Evolutionary conservation across 2,329 filamentous ascomycete species (phyloP), one percentile per base, ranked within the genome.

Genomic region (Tympanopsis confertula): DNA sequence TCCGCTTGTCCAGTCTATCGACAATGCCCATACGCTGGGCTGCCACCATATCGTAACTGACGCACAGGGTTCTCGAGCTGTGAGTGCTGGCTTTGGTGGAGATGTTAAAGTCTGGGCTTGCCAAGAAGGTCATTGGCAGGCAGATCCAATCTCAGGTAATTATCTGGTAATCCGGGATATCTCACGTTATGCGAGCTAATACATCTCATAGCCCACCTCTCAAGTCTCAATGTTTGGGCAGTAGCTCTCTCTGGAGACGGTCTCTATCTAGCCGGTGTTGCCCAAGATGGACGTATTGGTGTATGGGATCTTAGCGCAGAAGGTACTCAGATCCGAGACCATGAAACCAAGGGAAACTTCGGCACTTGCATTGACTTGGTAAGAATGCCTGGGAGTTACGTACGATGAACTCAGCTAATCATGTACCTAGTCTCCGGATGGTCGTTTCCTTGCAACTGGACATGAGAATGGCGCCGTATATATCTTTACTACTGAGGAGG

Each of bases 391-490:
- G 59, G 41, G 59, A 46, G 19, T 10, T 20, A 19, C 13, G 19
- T 38, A 19, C 26, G 24, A 33, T 24, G 7, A 5, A 4, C 24
- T 17, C 7, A 28, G 15, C 17, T n/a, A 13, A 20, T 38, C 20
- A 20, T 35, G 13, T 17, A 30, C 5, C 19, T 42, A 55, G 30
- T 33, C 30, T 33, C 10, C 30, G 15, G 83, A 98, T 56, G 89
- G 88, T 38, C 79, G 75, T 44, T 82, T 86, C 57, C 93, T 88
- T 20, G 89, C 88, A 3, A 93, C 83, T 38, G 91, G 91, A 0
- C 89, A 98, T 59, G 84, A 94, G 56, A 94, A 84, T 50, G 91
- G 91, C 13, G 80, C 78, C 12, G 74, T 96, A 44, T 95, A 95
- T 61, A 78, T 98, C 43, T 98, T 96, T 69, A 88, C 87, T 65